Base-by-base conservation (phyloP, 805 yeast species). In the Yarrowia bubula region DNA sequence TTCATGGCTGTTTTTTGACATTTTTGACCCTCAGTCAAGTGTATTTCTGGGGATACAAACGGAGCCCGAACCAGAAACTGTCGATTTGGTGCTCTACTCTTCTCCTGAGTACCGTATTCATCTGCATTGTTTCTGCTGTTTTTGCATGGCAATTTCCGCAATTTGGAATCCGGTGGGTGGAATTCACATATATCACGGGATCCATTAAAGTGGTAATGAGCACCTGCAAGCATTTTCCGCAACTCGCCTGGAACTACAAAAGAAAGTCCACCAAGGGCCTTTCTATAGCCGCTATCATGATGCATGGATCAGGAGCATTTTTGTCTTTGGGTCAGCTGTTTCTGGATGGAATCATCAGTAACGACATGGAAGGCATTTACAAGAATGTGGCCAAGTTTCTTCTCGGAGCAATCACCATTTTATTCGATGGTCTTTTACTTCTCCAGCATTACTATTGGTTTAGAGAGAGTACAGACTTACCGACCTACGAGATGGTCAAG, bases 1-100 rank as follows among this genome's bases (percentile, higher is more conserved):
- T 71, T 37, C 84, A 82, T 71, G 83, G 42, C 57, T 35, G 42
- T 13, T 38, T 50, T 13, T 18, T 50, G 42, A 50, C 57, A 3
- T 9, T 50, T 17, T 13, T 50, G 41, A 35, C 42, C 11, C 57
- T 50, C 18, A 22, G 31, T 11, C 57, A 46, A 18, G 50, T 46
- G 14, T 46, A 46, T 18, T 46, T 46, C 8, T 46, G 50, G 50
- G 50, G 50, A 5, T 46, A 31, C 50, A 46, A 46, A 14, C 8
- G 50, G 14, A 46, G 37, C 18, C 50, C 50, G 0, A 31, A 18
- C 8, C 50, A 46, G 11, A 46, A n/a, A 7, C 37, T 46, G 18
- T 46, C 50, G 3, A 46, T 37, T 9, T 46, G 50, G 50, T 35
- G 50, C 0, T 18, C 32, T 13, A 46, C 37, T 14, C 50, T 46